These are phyloP conservation scores for Plasmodium knowlesi DNA, from an alignment of 169 alveolate species.

Conservation along the genomic window DNA sequence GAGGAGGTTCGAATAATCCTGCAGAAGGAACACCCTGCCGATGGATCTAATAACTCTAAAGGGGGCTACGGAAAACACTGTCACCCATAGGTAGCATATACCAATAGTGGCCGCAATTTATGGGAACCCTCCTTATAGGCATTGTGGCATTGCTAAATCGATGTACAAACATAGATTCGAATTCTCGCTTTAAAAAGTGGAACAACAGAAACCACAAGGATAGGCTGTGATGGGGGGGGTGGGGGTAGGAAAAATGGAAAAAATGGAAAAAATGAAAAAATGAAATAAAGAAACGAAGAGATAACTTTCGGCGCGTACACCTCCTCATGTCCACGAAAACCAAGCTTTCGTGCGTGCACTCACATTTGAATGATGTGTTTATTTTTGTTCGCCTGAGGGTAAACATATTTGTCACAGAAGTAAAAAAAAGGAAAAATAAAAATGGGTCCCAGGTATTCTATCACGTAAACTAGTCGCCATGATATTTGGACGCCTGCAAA, in stretches of 20 bases:
- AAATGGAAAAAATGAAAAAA: neutral
- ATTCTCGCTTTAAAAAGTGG: conserved; percentile 97
- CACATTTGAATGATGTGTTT: conserved; percentile 74
- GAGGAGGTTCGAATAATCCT: neutral
- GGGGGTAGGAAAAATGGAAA: too few relatives aligned
- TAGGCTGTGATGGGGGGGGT: neutral
- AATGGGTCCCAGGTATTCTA: conserved; percentile 98
- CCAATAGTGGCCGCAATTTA: conserved; percentile 98
- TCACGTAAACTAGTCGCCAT: conserved; percentile 96
- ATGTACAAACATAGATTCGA: conserved; percentile 97
- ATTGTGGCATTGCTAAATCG: conserved; percentile 96
- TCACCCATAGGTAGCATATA: neutral
- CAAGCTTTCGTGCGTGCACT: neutral
- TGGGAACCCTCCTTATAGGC: conserved; percentile 95
- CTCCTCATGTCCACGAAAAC: neutral
- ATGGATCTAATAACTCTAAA: neutral
- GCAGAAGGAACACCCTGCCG: neutral
- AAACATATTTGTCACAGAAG: conserved; percentile 86
- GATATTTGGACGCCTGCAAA: conserved; percentile 94
- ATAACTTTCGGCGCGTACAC: neutral
- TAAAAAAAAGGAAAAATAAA: conserved; percentile 93
- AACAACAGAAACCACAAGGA: conserved; percentile 87
- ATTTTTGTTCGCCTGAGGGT: conserved; percentile 81
- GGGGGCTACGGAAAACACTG: neutral
- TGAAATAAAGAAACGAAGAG: neutral